Percentiles rank a stretch among this genome's conserved stretches.
Evolutionary conservation across 495 filamentous ascomycete genomes (phyloP).

Genomic region (Lophium mytilinum): DNA sequence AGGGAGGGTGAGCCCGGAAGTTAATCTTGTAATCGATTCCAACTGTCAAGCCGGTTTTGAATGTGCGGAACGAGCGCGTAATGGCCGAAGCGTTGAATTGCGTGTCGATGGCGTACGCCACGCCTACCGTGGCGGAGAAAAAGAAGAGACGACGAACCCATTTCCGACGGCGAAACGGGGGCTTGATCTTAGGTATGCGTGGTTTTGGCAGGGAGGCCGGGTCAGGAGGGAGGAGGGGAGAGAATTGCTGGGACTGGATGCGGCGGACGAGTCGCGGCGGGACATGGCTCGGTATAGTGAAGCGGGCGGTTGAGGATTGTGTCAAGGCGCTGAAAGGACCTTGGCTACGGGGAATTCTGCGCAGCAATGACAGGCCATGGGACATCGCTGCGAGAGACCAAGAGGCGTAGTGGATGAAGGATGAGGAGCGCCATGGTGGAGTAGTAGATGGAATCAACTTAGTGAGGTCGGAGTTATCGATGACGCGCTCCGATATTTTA

Average conservation of each 20-base stretch:
- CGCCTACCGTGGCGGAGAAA: slow-evolving; percentile 49
- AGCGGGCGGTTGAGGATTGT: background rate
- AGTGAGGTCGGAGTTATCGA: no score
- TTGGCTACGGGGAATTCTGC: slow-evolving; percentile 9
- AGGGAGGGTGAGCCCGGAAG: slow-evolving; percentile 69
- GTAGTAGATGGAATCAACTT: no score
- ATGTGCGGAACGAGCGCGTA: slow-evolving; percentile 72
- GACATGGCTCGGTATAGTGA: background rate
- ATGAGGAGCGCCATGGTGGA: no score
- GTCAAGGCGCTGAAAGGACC: background rate
- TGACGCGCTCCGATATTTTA: no score
- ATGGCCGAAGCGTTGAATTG: slow-evolving; percentile 69
- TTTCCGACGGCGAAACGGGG: slow-evolving; percentile 57
- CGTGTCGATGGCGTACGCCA: slow-evolving; percentile 58
- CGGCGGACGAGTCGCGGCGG: slow-evolving; percentile 12
- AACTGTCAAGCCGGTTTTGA: slow-evolving; percentile 68
- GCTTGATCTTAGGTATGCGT: slow-evolving; percentile 32
- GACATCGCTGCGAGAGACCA: slow-evolving; percentile 15
- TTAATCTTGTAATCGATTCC: slow-evolving; percentile 95
- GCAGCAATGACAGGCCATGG: slow-evolving; percentile 15
- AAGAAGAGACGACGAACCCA: slow-evolving; percentile 68
- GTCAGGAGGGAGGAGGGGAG: slow-evolving; percentile 60
- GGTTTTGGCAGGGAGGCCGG: slow-evolving; percentile 71
- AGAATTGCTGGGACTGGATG: slow-evolving; percentile 23
- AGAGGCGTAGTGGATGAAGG: no score